These are phyloP conservation scores for Helicocarpus griseus DNA, from an alignment of 2,329 filamentous ascomycete genomes.

Conservation along the genomic window DNA sequence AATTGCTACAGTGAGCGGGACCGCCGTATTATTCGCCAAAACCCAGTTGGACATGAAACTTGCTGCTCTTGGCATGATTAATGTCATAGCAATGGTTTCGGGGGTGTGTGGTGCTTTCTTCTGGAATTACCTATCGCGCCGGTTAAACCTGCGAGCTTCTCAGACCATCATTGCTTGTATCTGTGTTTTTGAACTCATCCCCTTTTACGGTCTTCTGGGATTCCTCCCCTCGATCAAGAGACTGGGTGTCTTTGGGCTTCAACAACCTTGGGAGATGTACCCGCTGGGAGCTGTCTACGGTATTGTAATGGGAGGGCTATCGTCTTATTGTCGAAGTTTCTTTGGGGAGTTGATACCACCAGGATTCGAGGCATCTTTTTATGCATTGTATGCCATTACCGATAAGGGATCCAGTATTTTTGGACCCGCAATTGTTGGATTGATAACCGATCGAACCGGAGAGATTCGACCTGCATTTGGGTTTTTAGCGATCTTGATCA, in stretches of 20 bases:
- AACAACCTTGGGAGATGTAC: constrained; percentile 96
- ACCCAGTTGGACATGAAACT: constrained; percentile 84
- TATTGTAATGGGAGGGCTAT: constrained; percentile 84
- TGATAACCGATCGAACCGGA: constrained; percentile 76
- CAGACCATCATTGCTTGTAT: constrained; percentile 93
- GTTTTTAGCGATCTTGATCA: constrained; percentile 80
- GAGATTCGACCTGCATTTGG: constrained; percentile 82
- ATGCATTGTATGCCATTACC: constrained; percentile 91
- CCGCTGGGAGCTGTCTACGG: constrained; percentile 84
- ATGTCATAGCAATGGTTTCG: constrained; percentile 75
- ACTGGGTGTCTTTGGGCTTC: constrained; percentile 73
- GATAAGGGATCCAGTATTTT: constrained; percentile 94
- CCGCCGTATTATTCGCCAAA: constrained; percentile 91
- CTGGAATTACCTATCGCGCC: constrained; percentile 70
- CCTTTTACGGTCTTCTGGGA: constrained; percentile 79
- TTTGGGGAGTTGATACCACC: constrained; percentile 91
- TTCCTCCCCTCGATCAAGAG: constrained; percentile 70
- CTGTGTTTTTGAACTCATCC: constrained; percentile 80
- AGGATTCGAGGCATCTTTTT: constrained; percentile 91
- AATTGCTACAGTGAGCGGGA: constrained; percentile 88
- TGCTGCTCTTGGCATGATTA: constrained; percentile 81
- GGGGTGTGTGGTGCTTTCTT: constrained; percentile 83
- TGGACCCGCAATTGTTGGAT: constrained; percentile 85
- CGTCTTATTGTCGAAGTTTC: constrained; percentile 81
- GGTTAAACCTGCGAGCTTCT: constrained; percentile 61